Conservation (phyloP, 495 filamentous ascomycete genomes). For the Xylaria acuta region DNA sequence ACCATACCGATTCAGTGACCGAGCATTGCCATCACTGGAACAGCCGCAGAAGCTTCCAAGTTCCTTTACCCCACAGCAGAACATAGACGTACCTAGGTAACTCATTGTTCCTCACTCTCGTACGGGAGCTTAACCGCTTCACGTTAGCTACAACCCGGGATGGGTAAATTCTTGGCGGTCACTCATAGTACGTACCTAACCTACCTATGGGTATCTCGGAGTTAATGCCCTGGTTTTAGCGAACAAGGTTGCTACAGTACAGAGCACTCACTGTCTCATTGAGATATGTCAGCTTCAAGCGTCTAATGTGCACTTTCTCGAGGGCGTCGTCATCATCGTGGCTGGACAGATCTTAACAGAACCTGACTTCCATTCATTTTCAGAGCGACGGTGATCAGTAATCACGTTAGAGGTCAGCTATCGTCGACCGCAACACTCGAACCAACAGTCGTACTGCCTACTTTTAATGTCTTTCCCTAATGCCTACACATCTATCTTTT, state of each 20-base stretch:
- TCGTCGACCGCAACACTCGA: background rate
- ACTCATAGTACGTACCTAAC: background rate
- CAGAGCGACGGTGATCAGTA: background rate
- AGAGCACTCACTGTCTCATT: too few species aligned
- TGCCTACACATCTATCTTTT: background rate
- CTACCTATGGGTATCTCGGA: too few species aligned
- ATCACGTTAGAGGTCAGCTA: background rate
- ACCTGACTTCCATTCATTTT: background rate
- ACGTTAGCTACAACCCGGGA: background rate
- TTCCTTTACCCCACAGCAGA: too few species aligned
- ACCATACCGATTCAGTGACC: constrained; percentile 1
- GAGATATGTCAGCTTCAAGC: background rate
- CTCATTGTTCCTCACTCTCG: too few species aligned
- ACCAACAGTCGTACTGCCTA: background rate
- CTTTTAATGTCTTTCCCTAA: background rate
- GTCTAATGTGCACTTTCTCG: background rate
- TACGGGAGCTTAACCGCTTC: background rate
- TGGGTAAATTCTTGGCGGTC: background rate
- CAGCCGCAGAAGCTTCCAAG: background rate
- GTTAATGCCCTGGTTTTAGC: too few species aligned
- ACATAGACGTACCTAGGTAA: too few species aligned
- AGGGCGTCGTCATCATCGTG: constrained; percentile 8
- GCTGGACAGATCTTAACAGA: background rate
- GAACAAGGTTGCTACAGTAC: too few species aligned
- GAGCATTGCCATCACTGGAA: background rate